Evolutionary conservation across 129 eudicot genomes (phyloP), one percentile per base, ranked within the genome.

Genomic region (Arctium lappa): DNA sequence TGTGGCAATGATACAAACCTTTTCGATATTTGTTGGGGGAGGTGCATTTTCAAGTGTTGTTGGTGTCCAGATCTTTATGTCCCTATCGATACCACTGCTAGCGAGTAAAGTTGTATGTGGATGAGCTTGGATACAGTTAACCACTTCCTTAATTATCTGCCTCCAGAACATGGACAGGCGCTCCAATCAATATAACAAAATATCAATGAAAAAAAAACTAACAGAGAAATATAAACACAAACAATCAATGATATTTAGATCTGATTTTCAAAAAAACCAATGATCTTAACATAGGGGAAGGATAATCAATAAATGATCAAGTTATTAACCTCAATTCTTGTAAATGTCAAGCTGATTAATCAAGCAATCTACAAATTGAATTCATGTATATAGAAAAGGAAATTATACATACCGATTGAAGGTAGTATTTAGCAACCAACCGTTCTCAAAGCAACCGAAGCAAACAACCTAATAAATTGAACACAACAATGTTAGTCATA

Each of bases 51-150:
- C 91, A 29, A 38, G 53, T 78, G 94, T 92, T 72, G 88, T 92
- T 74, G 97, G 94, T 37, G 87, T 89, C 94, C 94, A 92, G 22
- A 92, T 84, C 74, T 92, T 92, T 53, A 92, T 87, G 76, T 92
- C 90, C 74, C 29, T 84, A 73, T 92, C 94, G 27, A 92, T 87
- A 29, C 97, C 97, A 74, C 97, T 90, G 83, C 94, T 92, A 18
- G 94, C 97, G 78, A 92, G 91, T 77, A 84, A 82, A 16, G 85
- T 74, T 39, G 82, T 80, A 88, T 87, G 90, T 53, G 97, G 97
- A 88, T 92, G 93, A 16, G 94, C 63, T 79, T 92, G 90, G 9
- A 90, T 87, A 80, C 97, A 92, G 77, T 92, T 92, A 78, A 92
- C 97, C 75, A 92, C 94, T 56, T 82, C 74, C 83, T 80, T 22